A percentile compares a stretch with the other conserved stretches of the same genome.
phyloP scores from a whole-genome alignment of 768 basidiomycete species.

The Dentipellis sp. region DNA sequence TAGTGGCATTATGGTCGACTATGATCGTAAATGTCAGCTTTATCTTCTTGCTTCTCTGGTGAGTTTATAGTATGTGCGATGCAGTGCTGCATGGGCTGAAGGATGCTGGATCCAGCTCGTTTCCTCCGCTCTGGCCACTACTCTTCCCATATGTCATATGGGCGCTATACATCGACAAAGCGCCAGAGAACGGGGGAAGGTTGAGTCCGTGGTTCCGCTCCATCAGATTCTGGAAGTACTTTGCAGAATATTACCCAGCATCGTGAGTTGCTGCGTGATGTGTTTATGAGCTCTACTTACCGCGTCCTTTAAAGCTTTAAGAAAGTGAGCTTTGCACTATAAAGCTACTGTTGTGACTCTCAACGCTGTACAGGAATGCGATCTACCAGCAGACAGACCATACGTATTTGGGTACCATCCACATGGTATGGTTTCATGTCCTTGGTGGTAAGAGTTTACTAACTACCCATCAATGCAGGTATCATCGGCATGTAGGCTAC shows the following conservation, averaged over 20 bases:
- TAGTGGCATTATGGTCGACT: constrained; percentile 84
- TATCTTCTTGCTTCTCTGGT: constrained; percentile 79
- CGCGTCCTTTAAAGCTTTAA: constrained; percentile 20
- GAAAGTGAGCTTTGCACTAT: constrained; percentile 26
- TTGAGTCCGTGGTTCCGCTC: constrained; percentile 68
- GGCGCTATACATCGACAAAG: constrained; percentile 65
- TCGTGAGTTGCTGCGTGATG: constrained; percentile 45
- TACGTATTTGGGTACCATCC: constrained; percentile 99
- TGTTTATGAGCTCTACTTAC: background rate
- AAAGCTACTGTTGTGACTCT: background rate
- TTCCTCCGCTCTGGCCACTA: constrained; percentile 84
- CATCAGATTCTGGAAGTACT: constrained; percentile 72
- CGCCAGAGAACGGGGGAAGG: constrained; percentile 65
- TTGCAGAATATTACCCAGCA: constrained; percentile 86
- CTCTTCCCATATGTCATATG: constrained; percentile 72
- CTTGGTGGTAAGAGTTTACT: background rate
- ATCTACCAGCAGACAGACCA: constrained; percentile 83
- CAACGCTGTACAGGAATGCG: constrained; percentile 54
- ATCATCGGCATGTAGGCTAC: constrained; percentile 90
- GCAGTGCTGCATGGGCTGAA: background rate
- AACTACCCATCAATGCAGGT: constrained; percentile 33
- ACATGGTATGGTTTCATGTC: constrained; percentile 53
- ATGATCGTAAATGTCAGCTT: constrained; percentile 58
- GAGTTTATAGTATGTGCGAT: constrained; percentile 21
- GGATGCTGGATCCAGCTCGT: constrained; percentile 45